Evolutionary conservation across 23 red algal species (phyloP).

Genomic region (Gracilaria domingensis): DNA sequence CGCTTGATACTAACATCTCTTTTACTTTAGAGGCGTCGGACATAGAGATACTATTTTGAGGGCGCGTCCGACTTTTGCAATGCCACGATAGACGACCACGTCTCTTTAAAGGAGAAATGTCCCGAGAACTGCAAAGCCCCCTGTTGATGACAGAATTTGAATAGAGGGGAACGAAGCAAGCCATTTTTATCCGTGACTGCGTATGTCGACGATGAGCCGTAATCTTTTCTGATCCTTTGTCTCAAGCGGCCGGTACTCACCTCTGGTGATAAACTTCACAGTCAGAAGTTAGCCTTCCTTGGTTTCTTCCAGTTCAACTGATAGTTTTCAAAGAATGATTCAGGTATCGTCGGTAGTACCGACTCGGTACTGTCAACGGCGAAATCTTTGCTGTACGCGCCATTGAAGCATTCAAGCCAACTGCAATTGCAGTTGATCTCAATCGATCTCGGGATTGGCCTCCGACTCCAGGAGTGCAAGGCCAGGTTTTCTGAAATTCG

Average conservation of each 20-base stretch:
- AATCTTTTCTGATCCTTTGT: background rate
- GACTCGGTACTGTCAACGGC: too few relatives aligned
- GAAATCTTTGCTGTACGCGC: too few relatives aligned
- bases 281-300: too few relatives aligned
- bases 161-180: slow-evolving; percentile 5
- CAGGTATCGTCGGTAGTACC: too few relatives aligned
- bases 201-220: background rate
- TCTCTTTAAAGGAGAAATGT: background rate
- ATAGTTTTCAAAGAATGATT: too few relatives aligned
- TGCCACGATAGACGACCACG: background rate
- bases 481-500: background rate
- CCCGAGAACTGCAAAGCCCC: background rate
- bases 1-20: slow-evolving; percentile 49
- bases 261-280: too few relatives aligned
- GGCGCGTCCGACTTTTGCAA: background rate
- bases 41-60: slow-evolving; percentile 36
- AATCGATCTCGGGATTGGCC: too few relatives aligned
- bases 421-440: too few relatives aligned
- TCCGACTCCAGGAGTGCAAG: background rate
- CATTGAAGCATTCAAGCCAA: too few relatives aligned
- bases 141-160: background rate
- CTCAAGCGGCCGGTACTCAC: too few relatives aligned
- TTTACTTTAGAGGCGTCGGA: background rate
- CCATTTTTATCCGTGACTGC: background rate
- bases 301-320: too few relatives aligned